Base-by-base conservation (phyloP, 192 early-diverging fungal genomes). In the Obelidium mucronatum region DNA sequence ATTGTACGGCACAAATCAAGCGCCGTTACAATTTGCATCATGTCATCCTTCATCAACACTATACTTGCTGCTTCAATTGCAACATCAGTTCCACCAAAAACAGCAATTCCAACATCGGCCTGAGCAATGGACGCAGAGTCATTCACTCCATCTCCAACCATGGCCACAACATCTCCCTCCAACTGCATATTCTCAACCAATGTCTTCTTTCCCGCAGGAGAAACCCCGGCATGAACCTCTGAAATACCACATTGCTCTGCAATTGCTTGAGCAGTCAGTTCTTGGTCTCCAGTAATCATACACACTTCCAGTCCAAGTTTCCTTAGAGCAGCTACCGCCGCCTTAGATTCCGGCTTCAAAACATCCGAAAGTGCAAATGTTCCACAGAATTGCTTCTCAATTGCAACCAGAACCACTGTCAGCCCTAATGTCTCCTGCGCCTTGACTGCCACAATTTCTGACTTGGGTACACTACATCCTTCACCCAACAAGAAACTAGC, bases 61-160 rank as follows among this genome's bases (percentile, higher is more conserved):
- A 99, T 92, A 54, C 89, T 85, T 0, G 97, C 97, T 2, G 97
- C 95, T 73, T 96, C 95, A 84, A 97, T 92, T 0, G 96, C 97
- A 54, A 99, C 94, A 81, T 99, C 97, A 0, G 97, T 96, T 3
- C 95, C 97, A 0, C 92, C 93, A 66, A 89, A 91, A 33, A 97
- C 80, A 0, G 95, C 94, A 75, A 99, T 93, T 0, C 96, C 96
- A 17, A 99, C 80, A 72, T 97, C 90, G 8, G 93, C 86, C 64
- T 88, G 87, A 26, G 94, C 96, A 63, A 99, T 80, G 8, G 94
- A 93, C 26, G 95, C 95, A 6, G 95, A 94, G 71, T 99, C 97
- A 70, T 99, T 99, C 77, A 97, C 91, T 40, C 97, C 97, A 78
- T 99, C 97, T 17, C 97, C 97, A 1, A 97, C 92, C 94, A 98